Evolutionary conservation across 1,139 yeast species (phyloP).

Genomic region (Kodamaea derodonti): DNA sequence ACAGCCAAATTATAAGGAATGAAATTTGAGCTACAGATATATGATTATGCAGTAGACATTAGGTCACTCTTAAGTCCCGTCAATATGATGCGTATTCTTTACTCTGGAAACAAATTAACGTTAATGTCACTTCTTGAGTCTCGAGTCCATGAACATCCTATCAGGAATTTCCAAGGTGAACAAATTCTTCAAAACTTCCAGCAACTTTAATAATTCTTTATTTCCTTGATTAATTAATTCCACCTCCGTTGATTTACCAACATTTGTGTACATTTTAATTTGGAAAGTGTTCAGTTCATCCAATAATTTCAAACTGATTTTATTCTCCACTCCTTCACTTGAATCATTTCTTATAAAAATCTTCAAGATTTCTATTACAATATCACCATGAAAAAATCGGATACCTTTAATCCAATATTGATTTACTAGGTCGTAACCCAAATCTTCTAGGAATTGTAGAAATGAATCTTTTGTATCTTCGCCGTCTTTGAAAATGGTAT

Average conservation of each 20-base stretch:
- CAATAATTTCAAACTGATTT: conserved; percentile 40
- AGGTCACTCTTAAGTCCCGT: too few relatives aligned
- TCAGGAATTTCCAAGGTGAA: conserved; percentile 72
- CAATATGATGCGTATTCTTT: too few relatives aligned
- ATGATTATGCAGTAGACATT: too few relatives aligned
- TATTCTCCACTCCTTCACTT: conserved; percentile 16
- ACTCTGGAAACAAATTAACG: too few relatives aligned
- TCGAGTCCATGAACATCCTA: conserved; percentile 74
- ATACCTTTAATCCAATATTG: conserved; percentile 68
- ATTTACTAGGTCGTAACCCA: conserved; percentile 67
- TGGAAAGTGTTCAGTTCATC: conserved; percentile 58
- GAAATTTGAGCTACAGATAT: too few relatives aligned
- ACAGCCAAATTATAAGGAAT: too few relatives aligned
- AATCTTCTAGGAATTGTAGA: conserved; percentile 50
- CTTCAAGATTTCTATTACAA: conserved; percentile 58
- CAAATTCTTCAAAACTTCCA: conserved; percentile 62
- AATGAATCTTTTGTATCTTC: conserved; percentile 29
- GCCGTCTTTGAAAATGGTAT: conserved; percentile 21
- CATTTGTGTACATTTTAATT: conserved; percentile 65
- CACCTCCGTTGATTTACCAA: conserved; percentile 70
- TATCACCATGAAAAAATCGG: conserved; percentile 60
- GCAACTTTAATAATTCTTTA: conserved; percentile 56
- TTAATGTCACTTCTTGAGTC: conserved; percentile 33
- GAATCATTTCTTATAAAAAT: conserved; percentile 42
- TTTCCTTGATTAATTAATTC: conserved; percentile 67